Evolutionary conservation across 345 rosid species (phyloP), one percentile per base, ranked within the genome.

Genomic region (Ricinus communis): DNA sequence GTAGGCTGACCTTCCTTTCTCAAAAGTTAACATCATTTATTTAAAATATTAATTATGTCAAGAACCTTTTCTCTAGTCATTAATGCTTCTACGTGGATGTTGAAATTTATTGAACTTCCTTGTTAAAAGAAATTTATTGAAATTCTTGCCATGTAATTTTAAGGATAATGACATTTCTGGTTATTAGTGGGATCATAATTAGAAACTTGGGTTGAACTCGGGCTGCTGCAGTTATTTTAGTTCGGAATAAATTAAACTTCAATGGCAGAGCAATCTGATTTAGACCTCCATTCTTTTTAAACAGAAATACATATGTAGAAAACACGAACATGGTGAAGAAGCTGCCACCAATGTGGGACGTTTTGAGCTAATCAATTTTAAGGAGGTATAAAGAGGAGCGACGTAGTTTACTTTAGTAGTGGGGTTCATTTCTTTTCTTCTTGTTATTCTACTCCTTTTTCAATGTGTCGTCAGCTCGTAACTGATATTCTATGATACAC

Each of bases 341-440:
- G 80, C 82, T 74, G 73, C 53, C 62, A 69, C 76, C 70, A 68
- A 15, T 66, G 73, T 81, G 73, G 77, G 75, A 46, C 71, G 71
- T 59, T 84, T 79, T 81, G 77, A 70, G 80, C 80, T 81, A 62
- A 76, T 81, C 54, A 47, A 79, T 70, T 74, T 24, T 69, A 74
- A 79, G 85, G 78, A 79, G 72, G 78, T 79, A 72, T 66, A 63
- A 60, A 62, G 58, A 55, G 74, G 74, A 78, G 72, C 53, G 38
- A 65, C 52, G 53, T 57, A 70, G 68, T 61, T 36, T 14, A 13
- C 31, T 62, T 24, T 70, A 65, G 77, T 71, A 49, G 24, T 65
- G 57, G 67, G n/a, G 66, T 64, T 74, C 45, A 58, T 22, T 60
- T 65, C 67, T 52, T 49, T 54, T 21, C 31, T 73, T 52, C 31